phyloP scores from a whole-genome alignment of 192 early-diverging fungal genomes.

The Thamnidium elegans region DNA sequence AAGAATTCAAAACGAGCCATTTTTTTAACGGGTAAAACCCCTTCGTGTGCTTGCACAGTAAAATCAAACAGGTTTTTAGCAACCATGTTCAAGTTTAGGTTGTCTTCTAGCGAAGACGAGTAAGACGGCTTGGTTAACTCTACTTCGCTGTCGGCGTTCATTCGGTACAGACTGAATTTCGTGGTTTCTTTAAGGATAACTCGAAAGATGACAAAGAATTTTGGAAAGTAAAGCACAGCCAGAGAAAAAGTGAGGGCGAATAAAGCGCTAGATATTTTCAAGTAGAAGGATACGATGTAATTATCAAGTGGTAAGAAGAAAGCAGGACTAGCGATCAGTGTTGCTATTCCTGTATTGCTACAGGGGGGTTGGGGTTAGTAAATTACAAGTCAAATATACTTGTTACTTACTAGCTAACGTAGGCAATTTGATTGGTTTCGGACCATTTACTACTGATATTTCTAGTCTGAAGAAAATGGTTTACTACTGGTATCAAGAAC shows the following conservation, averaged over 20 bases:
- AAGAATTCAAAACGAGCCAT: constrained; percentile 14
- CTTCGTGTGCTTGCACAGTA: constrained; percentile 18
- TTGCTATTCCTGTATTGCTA: constrained; percentile 24
- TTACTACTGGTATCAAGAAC: not conserved
- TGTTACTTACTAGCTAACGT: constrained; percentile 47
- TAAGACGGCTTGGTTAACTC: not conserved
- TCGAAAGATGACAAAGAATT: constrained; percentile 3
- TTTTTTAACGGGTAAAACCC: constrained; percentile 30
- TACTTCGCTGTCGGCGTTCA: not conserved
- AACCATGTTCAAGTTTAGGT: constrained; percentile 6
- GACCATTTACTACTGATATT: constrained; percentile 45
- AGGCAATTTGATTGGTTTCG: constrained; percentile 45
- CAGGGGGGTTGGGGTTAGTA: too few species aligned
- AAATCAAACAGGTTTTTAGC: constrained; percentile 18
- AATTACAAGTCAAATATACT: not conserved
- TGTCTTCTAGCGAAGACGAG: not conserved
- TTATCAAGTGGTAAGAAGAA: constrained; percentile 18
- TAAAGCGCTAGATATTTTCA: constrained; percentile 13
- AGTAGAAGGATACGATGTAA: constrained; percentile 18
- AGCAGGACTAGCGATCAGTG: constrained; percentile 7
- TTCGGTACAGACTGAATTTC: constrained; percentile 4
- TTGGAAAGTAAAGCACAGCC: constrained; percentile 18
- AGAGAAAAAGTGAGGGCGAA: constrained; percentile 20
- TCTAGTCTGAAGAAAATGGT: constrained; percentile 30
- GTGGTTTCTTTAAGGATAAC: not conserved